phyloP scores from a whole-genome alignment of 139 green algal genomes.

The Spirogloea muscicola region DNA sequence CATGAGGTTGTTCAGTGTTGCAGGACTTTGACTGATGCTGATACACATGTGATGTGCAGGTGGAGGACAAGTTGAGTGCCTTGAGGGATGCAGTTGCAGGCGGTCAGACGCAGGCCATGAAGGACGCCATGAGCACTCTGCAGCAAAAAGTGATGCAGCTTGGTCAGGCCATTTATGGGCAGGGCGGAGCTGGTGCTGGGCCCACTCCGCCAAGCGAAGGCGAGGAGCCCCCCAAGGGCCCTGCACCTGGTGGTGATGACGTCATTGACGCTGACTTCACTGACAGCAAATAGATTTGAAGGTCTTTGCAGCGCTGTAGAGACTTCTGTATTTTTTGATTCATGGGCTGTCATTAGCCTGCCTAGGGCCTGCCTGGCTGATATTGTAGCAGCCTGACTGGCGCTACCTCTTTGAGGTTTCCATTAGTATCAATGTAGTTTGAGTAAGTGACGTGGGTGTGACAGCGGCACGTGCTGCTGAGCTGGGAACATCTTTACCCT shows the following conservation, averaged over 20 bases:
- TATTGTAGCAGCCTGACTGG: too few species aligned
- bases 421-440: too few species aligned
- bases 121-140: conserved; percentile 79
- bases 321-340: too few species aligned
- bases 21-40: background rate
- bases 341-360: too few species aligned
- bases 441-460: too few species aligned
- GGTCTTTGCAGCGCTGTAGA: too few species aligned
- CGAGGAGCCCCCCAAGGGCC: conserved; percentile 43
- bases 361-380: too few species aligned
- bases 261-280: conserved; percentile 97
- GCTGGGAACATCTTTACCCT: too few species aligned
- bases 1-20: background rate
- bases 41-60: conserved; percentile 6
- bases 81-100: conserved; percentile 68
- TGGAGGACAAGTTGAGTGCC: conserved; percentile 76
- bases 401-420: too few species aligned
- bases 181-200: conserved; percentile 46
- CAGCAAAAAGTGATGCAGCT: conserved; percentile 83
- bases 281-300: conserved; percentile 61
- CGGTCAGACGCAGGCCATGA: conserved; percentile 79
- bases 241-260: conserved; percentile 59
- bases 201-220: conserved; percentile 13
- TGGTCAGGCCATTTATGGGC: conserved; percentile 80
- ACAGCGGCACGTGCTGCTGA: too few species aligned